Evolutionary conservation across 1,284 basidiomycete genomes (phyloP).

Genomic region (Jaminaea rosea): DNA sequence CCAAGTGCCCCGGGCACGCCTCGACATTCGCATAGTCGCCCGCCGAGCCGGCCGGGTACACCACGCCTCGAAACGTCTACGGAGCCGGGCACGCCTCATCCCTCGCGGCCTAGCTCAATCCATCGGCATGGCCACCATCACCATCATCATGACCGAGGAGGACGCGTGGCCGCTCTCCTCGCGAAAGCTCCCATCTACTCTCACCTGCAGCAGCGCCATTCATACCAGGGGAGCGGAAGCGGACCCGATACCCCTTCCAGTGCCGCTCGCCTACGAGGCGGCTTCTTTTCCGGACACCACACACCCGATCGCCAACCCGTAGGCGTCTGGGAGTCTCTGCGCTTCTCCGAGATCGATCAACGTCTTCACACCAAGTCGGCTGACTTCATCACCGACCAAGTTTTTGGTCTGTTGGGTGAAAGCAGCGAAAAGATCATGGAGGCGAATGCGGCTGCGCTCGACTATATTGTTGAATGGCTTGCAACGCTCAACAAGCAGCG

Average conservation of each 20-base stretch:
- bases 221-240: too few species aligned
- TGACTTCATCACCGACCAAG: slow-evolving; percentile 24
- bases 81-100: neutral
- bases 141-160: too few species aligned
- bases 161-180: neutral
- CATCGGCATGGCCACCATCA: too few species aligned
- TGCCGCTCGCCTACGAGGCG: too few species aligned
- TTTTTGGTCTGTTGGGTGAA: slow-evolving; percentile 22
- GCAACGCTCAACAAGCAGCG: slow-evolving; percentile 22
- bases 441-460: slow-evolving; percentile 16
- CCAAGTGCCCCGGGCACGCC: too few species aligned
- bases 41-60: slow-evolving; percentile 6
- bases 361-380: slow-evolving; percentile 20
- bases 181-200: neutral
- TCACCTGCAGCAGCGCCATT: neutral
- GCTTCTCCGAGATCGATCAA: slow-evolving; percentile 27
- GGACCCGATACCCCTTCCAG: neutral
- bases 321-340: slow-evolving; percentile 36
- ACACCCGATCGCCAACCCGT: slow-evolving; percentile 28
- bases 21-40: neutral
- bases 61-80: slow-evolving; percentile 4
- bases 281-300: slow-evolving; percentile 1
- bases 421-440: slow-evolving; percentile 17
- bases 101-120: too few species aligned
- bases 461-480: slow-evolving; percentile 20